phyloP scores from a whole-genome alignment of 148 eudicot species.

The Rhododendron vialii region DNA sequence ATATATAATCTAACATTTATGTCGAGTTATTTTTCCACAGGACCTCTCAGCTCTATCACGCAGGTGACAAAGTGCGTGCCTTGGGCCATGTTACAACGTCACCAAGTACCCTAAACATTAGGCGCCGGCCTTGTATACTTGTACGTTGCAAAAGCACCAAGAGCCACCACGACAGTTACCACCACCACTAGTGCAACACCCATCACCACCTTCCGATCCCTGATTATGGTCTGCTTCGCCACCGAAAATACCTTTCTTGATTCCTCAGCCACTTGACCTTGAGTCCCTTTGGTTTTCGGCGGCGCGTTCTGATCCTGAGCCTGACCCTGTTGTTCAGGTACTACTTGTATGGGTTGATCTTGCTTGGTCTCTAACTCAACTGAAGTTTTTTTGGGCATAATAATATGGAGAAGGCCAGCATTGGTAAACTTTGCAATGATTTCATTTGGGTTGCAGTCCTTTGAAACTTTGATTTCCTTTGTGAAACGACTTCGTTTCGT shows the following conservation, averaged over 20 bases:
- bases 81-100: not conserved
- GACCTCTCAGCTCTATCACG: not conserved
- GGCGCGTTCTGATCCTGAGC: not conserved
- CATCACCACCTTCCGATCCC: not conserved
- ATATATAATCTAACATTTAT: too few relatives aligned
- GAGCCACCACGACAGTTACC: not conserved
- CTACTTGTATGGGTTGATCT: not conserved
- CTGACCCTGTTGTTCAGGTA: too few relatives aligned
- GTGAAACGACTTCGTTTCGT: conserved; percentile 28
- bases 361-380: not conserved
- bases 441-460: conserved; percentile 27
- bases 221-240: too few relatives aligned
- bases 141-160: not conserved
- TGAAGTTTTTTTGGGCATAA: conserved; percentile 32
- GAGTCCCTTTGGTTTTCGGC: not conserved
- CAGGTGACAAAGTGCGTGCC: too few relatives aligned
- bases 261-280: too few relatives aligned
- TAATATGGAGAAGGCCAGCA: conserved; percentile 33
- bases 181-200: not conserved
- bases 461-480: conserved; percentile 41
- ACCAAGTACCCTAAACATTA: not conserved
- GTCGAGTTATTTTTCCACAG: not conserved
- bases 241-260: not conserved
- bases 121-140: not conserved
- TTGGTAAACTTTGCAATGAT: conserved; percentile 44